Percentiles rank a stretch among this genome's conserved stretches.
phyloP scores from a whole-genome alignment of 75 land plant genomes.

The Isoetes taiwanensis region DNA sequence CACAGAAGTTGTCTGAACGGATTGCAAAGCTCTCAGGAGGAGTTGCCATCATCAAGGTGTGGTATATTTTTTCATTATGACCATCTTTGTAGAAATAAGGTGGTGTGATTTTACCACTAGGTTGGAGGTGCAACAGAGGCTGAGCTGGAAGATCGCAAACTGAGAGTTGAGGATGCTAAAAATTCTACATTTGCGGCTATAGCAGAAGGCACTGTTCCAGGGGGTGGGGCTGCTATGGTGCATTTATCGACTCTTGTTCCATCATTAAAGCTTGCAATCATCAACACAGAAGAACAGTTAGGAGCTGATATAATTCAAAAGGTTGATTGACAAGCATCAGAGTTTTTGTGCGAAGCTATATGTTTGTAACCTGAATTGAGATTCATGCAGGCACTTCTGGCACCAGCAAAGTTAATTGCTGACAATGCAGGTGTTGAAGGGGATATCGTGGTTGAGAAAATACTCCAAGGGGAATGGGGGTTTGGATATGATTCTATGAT shows the following conservation, averaged over 20 bases:
- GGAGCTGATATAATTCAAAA: no score
- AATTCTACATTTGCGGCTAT: slow-evolving; percentile 95
- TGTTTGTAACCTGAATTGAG: no score
- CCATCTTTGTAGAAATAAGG: background rate
- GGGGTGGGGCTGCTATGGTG: no score
- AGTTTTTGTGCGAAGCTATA: no score
- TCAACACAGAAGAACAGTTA: no score
- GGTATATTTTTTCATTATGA: background rate
- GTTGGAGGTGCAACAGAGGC: slow-evolving; percentile 88
- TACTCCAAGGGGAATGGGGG: background rate
- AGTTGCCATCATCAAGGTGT: slow-evolving; percentile 3
- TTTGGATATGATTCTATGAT: slow-evolving; percentile 1
- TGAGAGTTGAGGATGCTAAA: slow-evolving; percentile 88
- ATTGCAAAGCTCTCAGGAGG: slow-evolving; percentile 2
- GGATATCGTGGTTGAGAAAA: background rate
- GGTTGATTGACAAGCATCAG: no score
- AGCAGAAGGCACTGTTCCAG: slow-evolving; percentile 90
- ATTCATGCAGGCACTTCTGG: background rate
- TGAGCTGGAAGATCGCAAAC: slow-evolving; percentile 85
- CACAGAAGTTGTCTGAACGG: slow-evolving; percentile 1
- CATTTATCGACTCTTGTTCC: no score
- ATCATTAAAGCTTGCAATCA: no score
- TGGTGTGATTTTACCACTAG: background rate
- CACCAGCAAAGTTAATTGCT: background rate
- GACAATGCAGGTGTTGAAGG: slow-evolving; percentile 1